Percentiles rank a stretch among this genome's conserved stretches.
Evolutionary conservation across 106 monocot species (phyloP).

Genomic region (Apostasia shenzhenica): DNA sequence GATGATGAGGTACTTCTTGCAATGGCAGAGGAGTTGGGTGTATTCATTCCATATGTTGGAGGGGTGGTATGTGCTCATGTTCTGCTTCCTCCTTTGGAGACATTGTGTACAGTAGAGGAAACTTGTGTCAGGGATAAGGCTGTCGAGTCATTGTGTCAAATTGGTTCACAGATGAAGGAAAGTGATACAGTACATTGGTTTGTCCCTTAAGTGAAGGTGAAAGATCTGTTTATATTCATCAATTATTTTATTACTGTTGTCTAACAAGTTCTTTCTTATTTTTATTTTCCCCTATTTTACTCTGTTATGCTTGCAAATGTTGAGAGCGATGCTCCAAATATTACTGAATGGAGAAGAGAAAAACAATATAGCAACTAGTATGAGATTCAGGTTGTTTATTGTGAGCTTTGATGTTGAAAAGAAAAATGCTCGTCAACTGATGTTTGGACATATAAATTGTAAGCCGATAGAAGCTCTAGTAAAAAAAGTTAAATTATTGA

Average conservation of each 20-base stretch:
- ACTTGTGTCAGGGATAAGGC: slow-evolving; percentile 95
- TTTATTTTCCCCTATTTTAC: not conserved
- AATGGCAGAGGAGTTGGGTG: slow-evolving; percentile 87
- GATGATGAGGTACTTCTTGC: slow-evolving; percentile 97
- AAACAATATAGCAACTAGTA: too few relatives aligned
- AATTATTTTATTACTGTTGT: too few relatives aligned
- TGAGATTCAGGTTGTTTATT: too few relatives aligned
- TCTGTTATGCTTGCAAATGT: not conserved
- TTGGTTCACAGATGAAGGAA: slow-evolving; percentile 91
- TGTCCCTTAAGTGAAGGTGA: slow-evolving; percentile 83
- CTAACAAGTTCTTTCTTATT: too few relatives aligned
- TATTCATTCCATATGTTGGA: slow-evolving; percentile 91
- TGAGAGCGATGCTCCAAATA: too few relatives aligned
- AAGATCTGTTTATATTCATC: not conserved
- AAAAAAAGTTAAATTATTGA: too few relatives aligned
- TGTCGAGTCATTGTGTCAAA: slow-evolving; percentile 75
- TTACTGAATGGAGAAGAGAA: too few relatives aligned
- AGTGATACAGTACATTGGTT: slow-evolving; percentile 73
- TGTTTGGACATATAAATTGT: too few relatives aligned
- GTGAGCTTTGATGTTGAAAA: too few relatives aligned
- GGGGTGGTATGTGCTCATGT: slow-evolving; percentile 79
- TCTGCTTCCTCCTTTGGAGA: slow-evolving; percentile 78
- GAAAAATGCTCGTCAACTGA: too few relatives aligned
- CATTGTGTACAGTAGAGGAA: slow-evolving; percentile 83
- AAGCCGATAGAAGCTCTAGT: not conserved